These are phyloP conservation scores for Trametes coccinea DNA, from an alignment of 768 basidiomycete species.

Conservation along the genomic window DNA sequence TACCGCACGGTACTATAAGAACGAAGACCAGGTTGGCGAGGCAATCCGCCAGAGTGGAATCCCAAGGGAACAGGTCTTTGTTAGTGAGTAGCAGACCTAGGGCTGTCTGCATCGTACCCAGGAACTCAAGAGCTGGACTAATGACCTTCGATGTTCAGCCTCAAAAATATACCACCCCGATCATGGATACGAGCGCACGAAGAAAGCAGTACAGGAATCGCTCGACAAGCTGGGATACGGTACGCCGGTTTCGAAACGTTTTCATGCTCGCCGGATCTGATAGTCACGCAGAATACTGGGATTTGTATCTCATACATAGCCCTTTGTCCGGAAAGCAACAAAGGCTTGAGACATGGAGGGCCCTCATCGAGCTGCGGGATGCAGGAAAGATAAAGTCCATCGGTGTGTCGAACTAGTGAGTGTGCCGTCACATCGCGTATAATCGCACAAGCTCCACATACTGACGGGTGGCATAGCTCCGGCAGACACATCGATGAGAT, in stretches of 20 bases:
- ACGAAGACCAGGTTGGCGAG: slow-evolving; percentile 60
- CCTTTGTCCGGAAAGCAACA: slow-evolving; percentile 39
- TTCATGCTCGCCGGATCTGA: not conserved
- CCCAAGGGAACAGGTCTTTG: slow-evolving; percentile 58
- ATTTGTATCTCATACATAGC: slow-evolving; percentile 51
- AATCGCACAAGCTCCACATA: no score
- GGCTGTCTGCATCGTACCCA: not conserved
- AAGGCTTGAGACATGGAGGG: slow-evolving; percentile 43
- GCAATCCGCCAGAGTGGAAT: slow-evolving; percentile 58
- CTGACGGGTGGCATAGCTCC: slow-evolving; percentile 41
- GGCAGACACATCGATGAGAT: slow-evolving; percentile 79
- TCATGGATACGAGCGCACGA: slow-evolving; percentile 33
- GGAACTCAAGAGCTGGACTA: not conserved
- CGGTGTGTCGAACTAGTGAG: slow-evolving; percentile 54
- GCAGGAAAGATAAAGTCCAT: slow-evolving; percentile 41
- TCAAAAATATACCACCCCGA: slow-evolving; percentile 63
- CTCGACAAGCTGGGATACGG: slow-evolving; percentile 33
- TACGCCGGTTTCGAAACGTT: slow-evolving; percentile 21
- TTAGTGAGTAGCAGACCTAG: slow-evolving; percentile 48
- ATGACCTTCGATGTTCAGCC: slow-evolving; percentile 39
- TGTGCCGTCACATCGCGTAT: slow-evolving; percentile 3
- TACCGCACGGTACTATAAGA: slow-evolving; percentile 67
- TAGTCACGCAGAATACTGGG: slow-evolving; percentile 40
- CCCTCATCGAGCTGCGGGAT: slow-evolving; percentile 35
- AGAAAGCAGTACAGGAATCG: slow-evolving; percentile 31